Percentiles rank a stretch among this genome's conserved stretches.
Evolutionary conservation across 768 basidiomycete genomes (phyloP).

Genomic region (Suillus occidentalis): DNA sequence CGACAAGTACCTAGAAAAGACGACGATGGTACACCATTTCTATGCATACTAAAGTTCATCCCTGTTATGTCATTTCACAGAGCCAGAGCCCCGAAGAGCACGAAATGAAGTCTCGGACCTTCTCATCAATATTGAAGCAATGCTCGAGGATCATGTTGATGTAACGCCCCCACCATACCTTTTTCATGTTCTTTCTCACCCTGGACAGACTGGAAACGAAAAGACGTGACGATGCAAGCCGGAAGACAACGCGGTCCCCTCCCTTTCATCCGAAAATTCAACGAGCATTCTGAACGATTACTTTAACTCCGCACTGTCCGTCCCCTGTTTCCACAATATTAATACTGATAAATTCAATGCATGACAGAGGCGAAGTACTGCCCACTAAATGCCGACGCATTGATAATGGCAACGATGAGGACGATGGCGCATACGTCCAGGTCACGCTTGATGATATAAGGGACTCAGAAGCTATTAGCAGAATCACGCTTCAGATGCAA

Average conservation of each 20-base stretch:
- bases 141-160: slow-evolving; percentile 87
- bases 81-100: slow-evolving; percentile 72
- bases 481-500: slow-evolving; percentile 85
- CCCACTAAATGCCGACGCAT: slow-evolving; percentile 62
- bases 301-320: slow-evolving; percentile 75
- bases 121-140: slow-evolving; percentile 85
- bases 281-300: slow-evolving; percentile 92
- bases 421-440: slow-evolving; percentile 49
- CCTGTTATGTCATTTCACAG: slow-evolving; percentile 36
- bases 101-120: slow-evolving; percentile 66
- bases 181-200: slow-evolving; percentile 7
- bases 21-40: slow-evolving; percentile 70
- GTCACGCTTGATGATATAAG: slow-evolving; percentile 88
- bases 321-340: slow-evolving; percentile 12
- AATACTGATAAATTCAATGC: slow-evolving; percentile 2
- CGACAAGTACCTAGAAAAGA: slow-evolving; percentile 94
- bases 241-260: slow-evolving; percentile 85
- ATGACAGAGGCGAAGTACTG: slow-evolving; percentile 51
- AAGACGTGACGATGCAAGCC: slow-evolving; percentile 94
- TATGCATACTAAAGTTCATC: not conserved
- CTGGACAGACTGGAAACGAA: slow-evolving; percentile 76
- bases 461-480: slow-evolving; percentile 59
- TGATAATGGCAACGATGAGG: slow-evolving; percentile 36
- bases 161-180: slow-evolving; percentile 37
- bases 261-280: slow-evolving; percentile 95